These are phyloP conservation scores for Lasiosphaeriaceae sp. DNA, from an alignment of 495 filamentous ascomycete genomes.

Conservation along the genomic window DNA sequence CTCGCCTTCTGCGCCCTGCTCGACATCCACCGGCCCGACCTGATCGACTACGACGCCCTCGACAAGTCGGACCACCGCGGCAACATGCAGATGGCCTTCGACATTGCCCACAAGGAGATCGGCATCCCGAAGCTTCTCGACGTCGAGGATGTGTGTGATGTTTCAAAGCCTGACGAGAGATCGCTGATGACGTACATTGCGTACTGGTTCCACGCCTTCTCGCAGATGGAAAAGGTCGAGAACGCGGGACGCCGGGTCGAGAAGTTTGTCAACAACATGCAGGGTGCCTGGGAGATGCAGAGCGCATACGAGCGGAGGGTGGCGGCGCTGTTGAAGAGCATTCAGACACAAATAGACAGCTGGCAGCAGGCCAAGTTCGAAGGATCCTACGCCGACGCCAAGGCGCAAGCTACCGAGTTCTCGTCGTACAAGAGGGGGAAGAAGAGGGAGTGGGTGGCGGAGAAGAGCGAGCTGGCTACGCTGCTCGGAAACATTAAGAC, in stretches of 20 bases:
- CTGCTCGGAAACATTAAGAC: conserved; percentile 98
- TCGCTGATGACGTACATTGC: conserved; percentile 99
- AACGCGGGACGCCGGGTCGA: conserved; percentile 94
- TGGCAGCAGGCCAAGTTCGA: conserved; percentile 82
- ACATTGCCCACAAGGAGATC: conserved; percentile 92
- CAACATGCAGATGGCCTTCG: conserved; percentile 97
- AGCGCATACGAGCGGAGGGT: conserved; percentile 88
- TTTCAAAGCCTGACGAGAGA: conserved; percentile 90
- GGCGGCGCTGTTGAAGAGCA: conserved; percentile 68
- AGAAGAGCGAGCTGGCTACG: conserved; percentile 91
- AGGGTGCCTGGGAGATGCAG: conserved; percentile 99
- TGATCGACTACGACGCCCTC: conserved; percentile 92
- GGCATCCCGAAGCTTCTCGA: conserved; percentile 94
- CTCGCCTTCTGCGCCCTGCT: conserved; percentile 93
- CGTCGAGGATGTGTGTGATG: conserved; percentile 97
- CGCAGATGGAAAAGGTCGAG: conserved; percentile 94
- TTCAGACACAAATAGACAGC: conserved; percentile 62
- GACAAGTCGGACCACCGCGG: conserved; percentile 93
- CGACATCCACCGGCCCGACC: conserved; percentile 93
- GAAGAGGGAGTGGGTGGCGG: conserved; percentile 93
- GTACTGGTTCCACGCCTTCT: conserved; percentile 99
- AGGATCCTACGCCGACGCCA: conserved; percentile 90
- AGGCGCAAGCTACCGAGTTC: conserved; percentile 78
- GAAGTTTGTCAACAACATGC: conserved; percentile 98
- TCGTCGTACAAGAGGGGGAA: conserved; percentile 78